Base-by-base conservation (phyloP, 257 asterid genomes). In the Gynochthodes officinalis region DNA sequence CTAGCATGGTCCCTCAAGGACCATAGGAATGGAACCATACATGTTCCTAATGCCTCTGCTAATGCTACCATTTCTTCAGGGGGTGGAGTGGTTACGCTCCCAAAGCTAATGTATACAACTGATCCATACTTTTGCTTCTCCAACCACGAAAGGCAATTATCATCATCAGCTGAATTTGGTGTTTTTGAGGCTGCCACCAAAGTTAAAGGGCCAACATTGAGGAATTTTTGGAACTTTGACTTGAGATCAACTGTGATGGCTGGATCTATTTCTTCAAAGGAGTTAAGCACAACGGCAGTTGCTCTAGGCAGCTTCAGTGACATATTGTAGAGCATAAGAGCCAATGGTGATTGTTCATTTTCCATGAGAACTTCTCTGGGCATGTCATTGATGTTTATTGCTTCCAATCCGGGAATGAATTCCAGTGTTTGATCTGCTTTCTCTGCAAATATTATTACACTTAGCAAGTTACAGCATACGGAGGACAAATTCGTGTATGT, bases 241-340 rank as follows among this genome's bases (percentile, higher is more conserved):
- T 32, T 68, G 18, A 32, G 72, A 57, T 68, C 72, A 18, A 0
- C 6, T 48, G 72, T 68, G 61, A 50, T 49, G 32, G 61, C 58
- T 49, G 61, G 61, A 49, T 68, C 72, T n/a, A 50, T 68, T 14
- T 68, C 72, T 68, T 68, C 72, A 5, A 68, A 68, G 30, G 72
- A 68, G 48, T 68, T 68, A 15, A 68, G 12, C 18, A 11, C 62
- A 21, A 68, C 72, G n/a, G 64, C 73, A 30, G 61, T 30, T 49
- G 72, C 48, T 21, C 39, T 50, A 2, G 30, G 48, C 15, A 68
- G 33, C 6, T 32, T 49, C 62, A 3, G 6, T 18, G 72, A 5
- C 72, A 49, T 68, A 21, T 68, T 68, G 72, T 68, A 5, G 21
- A 68, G 32, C 48, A 68, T 8, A 49, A 49, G 72, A 48, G 62